A percentile compares a stretch with the other conserved stretches of the same genome.
Evolutionary conservation across 1,284 basidiomycete genomes (phyloP).

Genomic region (Phlebopus sp.): DNA sequence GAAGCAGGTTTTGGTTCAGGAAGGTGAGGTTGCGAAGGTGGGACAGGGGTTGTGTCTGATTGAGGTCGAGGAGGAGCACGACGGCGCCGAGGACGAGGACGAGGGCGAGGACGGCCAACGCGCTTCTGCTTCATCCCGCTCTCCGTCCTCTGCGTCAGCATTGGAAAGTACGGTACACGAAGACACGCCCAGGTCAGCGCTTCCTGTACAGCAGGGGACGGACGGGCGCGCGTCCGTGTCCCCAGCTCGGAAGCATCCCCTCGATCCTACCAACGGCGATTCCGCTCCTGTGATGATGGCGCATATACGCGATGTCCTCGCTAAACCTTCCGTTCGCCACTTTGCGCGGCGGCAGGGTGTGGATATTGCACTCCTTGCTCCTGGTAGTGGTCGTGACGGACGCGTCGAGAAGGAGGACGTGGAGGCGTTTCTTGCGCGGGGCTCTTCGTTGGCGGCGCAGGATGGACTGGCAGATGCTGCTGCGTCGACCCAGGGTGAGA

Average conservation of each 20-base stretch:
- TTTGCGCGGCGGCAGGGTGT: constrained; percentile 69
- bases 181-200: background rate
- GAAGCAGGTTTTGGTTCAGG: constrained; percentile 70
- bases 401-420: constrained; percentile 78
- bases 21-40: constrained; percentile 86
- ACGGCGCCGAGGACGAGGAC: too few relatives aligned
- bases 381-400: constrained; percentile 75
- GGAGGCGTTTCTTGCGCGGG: constrained; percentile 51
- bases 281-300: constrained; percentile 9
- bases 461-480: constrained; percentile 6
- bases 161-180: background rate
- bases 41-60: constrained; percentile 83
- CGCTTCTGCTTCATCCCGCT: too few relatives aligned
- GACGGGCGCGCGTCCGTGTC: constrained; percentile 1
- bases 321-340: constrained; percentile 77
- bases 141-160: constrained; percentile 6
- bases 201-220: constrained; percentile 9
- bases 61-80: constrained; percentile 64
- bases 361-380: constrained; percentile 54
- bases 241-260: constrained; percentile 49
- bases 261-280: constrained; percentile 55
- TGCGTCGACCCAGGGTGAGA: constrained; percentile 7
- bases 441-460: background rate
- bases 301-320: constrained; percentile 46
- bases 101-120: too few relatives aligned